These are phyloP conservation scores for Arthonia radiata DNA, from an alignment of 495 filamentous ascomycete genomes.

Conservation along the genomic window DNA sequence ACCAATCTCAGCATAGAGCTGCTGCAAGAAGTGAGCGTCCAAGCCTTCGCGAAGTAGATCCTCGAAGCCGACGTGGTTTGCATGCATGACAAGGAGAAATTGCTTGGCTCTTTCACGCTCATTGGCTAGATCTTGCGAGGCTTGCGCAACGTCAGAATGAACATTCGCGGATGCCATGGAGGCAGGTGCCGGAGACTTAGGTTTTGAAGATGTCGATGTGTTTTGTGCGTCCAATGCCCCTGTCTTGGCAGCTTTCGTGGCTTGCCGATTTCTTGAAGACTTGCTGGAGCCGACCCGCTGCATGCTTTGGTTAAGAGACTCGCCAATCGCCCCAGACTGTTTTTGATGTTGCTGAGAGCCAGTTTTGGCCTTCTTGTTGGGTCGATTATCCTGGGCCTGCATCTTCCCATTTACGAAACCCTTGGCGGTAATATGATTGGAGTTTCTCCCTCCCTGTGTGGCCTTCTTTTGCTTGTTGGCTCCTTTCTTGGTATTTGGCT, in stretches of 20 bases:
- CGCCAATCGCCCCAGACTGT: no score
- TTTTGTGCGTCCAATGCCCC: constrained; percentile 9
- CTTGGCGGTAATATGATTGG: no score
- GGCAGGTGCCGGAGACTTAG: no score
- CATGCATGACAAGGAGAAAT: constrained; percentile 5
- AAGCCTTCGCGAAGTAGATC: constrained; percentile 51
- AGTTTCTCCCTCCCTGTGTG: no score
- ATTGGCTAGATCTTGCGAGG: not conserved
- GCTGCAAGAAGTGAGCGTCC: constrained; percentile 30
- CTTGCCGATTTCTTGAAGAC: constrained; percentile 21
- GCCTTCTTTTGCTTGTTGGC: no score
- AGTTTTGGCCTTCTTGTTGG: no score
- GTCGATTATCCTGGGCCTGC: no score
- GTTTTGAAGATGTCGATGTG: constrained; percentile 27
- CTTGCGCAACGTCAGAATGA: constrained; percentile 23
- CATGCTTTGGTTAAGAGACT: no score
- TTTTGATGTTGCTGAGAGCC: no score
- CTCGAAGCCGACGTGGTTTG: constrained; percentile 36
- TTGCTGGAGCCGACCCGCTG: constrained; percentile 50
- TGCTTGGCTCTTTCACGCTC: constrained; percentile 4
- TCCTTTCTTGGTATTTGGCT: no score
- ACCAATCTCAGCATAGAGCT: constrained; percentile 40
- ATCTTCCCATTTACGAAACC: no score
- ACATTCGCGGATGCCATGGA: constrained; percentile 41
- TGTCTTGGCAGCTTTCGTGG: constrained; percentile 7